Evolutionary conservation across 2,329 filamentous ascomycete species (phyloP).

Genomic region (Lachnellula suecica): DNA sequence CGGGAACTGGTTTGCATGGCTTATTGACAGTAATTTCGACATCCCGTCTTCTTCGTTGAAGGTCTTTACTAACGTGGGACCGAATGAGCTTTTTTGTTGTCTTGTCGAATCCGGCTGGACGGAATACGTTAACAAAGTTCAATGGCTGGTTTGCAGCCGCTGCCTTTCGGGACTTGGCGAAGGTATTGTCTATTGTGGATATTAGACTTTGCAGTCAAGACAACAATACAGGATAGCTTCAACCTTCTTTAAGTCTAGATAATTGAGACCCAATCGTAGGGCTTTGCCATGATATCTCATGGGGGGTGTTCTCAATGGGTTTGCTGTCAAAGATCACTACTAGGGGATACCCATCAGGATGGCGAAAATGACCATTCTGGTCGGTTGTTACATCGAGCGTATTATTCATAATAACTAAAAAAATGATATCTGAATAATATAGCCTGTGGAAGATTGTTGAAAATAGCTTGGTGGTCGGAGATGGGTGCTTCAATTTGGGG

Average conservation of each 20-base stretch:
- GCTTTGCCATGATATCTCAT: constrained; percentile 5
- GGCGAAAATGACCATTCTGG: constrained; percentile 5
- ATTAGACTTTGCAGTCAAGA: neutral
- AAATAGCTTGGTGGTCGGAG: too few relatives aligned
- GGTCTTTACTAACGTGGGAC: neutral
- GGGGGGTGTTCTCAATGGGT: neutral
- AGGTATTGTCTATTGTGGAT: neutral
- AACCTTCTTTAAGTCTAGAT: neutral
- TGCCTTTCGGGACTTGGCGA: neutral
- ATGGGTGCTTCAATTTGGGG: too few relatives aligned
- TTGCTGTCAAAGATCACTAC: constrained; percentile 9
- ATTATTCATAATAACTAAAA: neutral
- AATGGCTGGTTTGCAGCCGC: neutral
- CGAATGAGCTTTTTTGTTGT: neutral
- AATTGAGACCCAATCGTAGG: neutral
- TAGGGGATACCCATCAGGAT: constrained; percentile 1
- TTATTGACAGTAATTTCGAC: neutral
- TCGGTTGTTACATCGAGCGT: neutral
- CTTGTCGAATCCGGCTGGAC: neutral
- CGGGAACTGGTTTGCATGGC: neutral
- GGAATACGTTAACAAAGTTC: neutral
- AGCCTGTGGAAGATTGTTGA: too few relatives aligned
- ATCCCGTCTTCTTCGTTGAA: neutral
- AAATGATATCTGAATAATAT: neutral
- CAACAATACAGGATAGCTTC: neutral